Evolutionary conservation across 257 asterid species (phyloP).

Genomic region (Lavandula angustifolia): DNA sequence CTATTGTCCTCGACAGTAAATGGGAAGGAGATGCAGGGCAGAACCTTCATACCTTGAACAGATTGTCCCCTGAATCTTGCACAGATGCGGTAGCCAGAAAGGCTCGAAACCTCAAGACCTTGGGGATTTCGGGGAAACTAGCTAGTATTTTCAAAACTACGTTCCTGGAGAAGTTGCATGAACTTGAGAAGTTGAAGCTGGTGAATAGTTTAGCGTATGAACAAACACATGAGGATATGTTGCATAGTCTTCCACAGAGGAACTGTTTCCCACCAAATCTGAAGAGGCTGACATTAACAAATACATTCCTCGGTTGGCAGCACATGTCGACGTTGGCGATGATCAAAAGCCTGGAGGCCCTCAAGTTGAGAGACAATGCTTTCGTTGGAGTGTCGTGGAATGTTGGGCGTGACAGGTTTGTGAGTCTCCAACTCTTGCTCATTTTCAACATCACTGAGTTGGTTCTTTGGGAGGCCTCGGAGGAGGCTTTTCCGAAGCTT

Average conservation of each 20-base stretch:
- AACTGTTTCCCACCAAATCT: constrained; percentile 38
- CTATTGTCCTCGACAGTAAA: constrained; percentile 16
- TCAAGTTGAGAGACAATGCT: constrained; percentile 47
- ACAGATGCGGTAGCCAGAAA: constrained; percentile 21
- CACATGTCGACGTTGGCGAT: constrained; percentile 33
- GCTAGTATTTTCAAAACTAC: background rate
- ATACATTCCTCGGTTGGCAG: constrained; percentile 37
- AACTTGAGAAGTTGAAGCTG: constrained; percentile 47
- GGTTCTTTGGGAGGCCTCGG: constrained; percentile 32
- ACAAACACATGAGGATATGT: background rate
- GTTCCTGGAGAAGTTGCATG: constrained; percentile 1
- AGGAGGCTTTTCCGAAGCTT: constrained; percentile 32
- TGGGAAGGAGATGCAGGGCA: background rate
- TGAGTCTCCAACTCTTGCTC: constrained; percentile 33
- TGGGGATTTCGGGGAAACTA: constrained; percentile 39
- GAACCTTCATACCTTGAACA: constrained; percentile 42
- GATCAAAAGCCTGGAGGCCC: constrained; percentile 33
- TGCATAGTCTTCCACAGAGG: constrained; percentile 25
- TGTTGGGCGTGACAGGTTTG: background rate
- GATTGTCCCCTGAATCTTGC: constrained; percentile 39
- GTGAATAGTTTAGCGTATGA: constrained; percentile 9
- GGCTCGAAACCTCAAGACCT: constrained; percentile 28
- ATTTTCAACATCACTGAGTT: constrained; percentile 30
- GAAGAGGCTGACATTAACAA: constrained; percentile 34
- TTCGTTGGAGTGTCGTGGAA: constrained; percentile 38